Evolutionary conservation across 2,329 filamentous ascomycete species (phyloP), one percentile per base, ranked within the genome.

Genomic region (Mollisiaceae sp.): DNA sequence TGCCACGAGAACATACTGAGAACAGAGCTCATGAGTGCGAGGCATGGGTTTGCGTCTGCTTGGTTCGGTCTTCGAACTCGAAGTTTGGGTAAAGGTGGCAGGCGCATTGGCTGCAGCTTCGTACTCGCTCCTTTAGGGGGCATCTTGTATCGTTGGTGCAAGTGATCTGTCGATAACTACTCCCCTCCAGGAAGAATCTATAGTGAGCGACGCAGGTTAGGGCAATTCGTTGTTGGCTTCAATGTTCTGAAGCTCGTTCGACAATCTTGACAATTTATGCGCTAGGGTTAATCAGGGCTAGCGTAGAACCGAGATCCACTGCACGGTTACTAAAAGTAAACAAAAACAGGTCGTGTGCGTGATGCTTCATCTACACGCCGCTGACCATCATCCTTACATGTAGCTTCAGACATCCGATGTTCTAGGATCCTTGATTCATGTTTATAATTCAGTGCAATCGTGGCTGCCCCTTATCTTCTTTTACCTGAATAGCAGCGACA

Each of bases 1-100:
- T 41, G n/a, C 41, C 14, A 39, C 22, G 14, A 35, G 5, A 11
- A 77, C 82, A 60, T 84, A 91, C 88, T 87, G 73, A 91, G 77
- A 72, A 91, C 86, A 60, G 86, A 85, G 59, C 83, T 84, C 89
- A 92, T 91, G 54, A 89, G 80, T 18, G 84, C 83, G 59, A 89
- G 76, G 74, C 89, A 92, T 62, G 89, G 86, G 75, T 90, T 90
- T 68, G 79, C 78, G 73, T 88, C 83, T 69, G 85, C 79, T 71
- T 85, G 82, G 73, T 90, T 88, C 59, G 89, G 88, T 71, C 85
- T 82, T 70, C 86, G 84, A 59, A 92, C 83, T 72, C 86, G 86
- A 65, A 92, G 83, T 74, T 89, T 87, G 5, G 82, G 84, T 2
- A 89, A 80, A 22, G 86, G 86, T 43, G 86, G 86, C 15, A 89